Conservation (phyloP, 1,139 yeast genomes). For the Spathaspora sp. region DNA sequence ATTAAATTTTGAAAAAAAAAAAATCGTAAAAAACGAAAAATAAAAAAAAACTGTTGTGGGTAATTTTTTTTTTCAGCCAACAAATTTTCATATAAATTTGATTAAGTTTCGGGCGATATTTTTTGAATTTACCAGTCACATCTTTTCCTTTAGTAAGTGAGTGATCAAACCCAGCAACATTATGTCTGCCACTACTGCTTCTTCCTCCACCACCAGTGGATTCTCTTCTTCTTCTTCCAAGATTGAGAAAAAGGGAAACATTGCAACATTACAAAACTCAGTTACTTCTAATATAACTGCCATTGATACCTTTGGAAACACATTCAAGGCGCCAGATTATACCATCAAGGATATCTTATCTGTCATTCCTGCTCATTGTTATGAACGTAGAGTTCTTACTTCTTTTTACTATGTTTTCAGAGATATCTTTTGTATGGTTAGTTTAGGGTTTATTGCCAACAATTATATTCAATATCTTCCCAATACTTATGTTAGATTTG, state of each 20-base stretch:
- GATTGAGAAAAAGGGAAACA: slow-evolving; percentile 34
- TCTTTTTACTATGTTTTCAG: slow-evolving; percentile 59
- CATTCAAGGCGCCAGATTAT: slow-evolving; percentile 61
- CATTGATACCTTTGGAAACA: slow-evolving; percentile 54
- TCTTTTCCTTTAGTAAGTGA: not conserved
- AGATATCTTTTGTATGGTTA: slow-evolving; percentile 47
- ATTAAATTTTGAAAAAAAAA: not conserved
- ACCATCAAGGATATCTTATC: slow-evolving; percentile 59
- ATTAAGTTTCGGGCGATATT: not conserved
- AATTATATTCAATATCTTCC: slow-evolving; percentile 52
- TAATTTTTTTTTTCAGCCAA: not conserved
- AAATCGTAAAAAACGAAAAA: not conserved
- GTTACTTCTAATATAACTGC: slow-evolving; percentile 31
- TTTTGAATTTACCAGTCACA: not conserved
- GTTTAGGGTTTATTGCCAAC: slow-evolving; percentile 47
- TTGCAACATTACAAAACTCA: slow-evolving; percentile 31
- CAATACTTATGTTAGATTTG: slow-evolving; percentile 42
- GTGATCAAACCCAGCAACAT: not conserved
- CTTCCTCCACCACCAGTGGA: slow-evolving; percentile 6
- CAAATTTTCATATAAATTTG: slow-evolving; percentile 1
- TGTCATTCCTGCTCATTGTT: slow-evolving; percentile 64
- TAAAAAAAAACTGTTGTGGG: not conserved
- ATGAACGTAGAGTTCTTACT: slow-evolving; percentile 49
- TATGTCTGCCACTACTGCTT: slow-evolving; percentile 14
- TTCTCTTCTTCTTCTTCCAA: slow-evolving; percentile 12